Evolutionary conservation across 2,329 filamentous ascomycete species (phyloP).

Genomic region (Akanthomyces muscarius): DNA sequence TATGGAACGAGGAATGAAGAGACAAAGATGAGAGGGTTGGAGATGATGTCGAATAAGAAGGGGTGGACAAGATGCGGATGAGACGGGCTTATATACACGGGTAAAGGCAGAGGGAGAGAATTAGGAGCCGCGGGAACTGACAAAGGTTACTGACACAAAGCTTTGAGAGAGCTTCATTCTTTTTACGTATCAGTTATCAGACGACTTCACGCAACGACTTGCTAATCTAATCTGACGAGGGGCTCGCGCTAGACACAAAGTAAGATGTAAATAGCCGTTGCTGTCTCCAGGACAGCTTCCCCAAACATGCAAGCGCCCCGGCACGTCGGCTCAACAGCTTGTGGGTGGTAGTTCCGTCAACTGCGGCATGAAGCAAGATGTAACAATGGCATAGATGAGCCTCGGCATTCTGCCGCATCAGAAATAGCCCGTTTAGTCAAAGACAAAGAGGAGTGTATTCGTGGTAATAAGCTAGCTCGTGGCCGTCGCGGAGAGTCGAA

Average conservation of each 20-base stretch:
- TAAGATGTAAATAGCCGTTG: neutral
- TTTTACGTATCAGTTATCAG: constrained; percentile 6
- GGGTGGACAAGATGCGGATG: neutral
- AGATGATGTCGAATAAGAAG: too few species aligned
- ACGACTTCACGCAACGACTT: neutral
- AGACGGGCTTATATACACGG: neutral
- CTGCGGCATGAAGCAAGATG: too few species aligned
- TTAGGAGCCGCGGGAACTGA: neutral
- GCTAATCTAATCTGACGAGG: neutral
- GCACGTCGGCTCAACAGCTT: too few species aligned
- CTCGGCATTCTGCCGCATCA: too few species aligned
- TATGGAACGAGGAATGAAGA: neutral
- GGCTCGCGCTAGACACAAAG: neutral
- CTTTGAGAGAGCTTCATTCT: neutral
- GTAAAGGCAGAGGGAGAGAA: neutral
- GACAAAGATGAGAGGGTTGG: neutral
- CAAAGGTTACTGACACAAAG: neutral
- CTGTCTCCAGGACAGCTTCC: too few species aligned
- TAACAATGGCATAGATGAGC: too few species aligned
- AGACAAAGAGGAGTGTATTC: too few species aligned
- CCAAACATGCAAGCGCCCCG: too few species aligned
- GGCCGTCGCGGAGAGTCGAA: neutral
- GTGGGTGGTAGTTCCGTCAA: too few species aligned
- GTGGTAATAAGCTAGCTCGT: neutral
- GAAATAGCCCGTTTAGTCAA: too few species aligned